Percentiles rank a stretch among this genome's conserved stretches.
phyloP scores from a whole-genome alignment of 2,329 filamentous ascomycete species.

The Rosellinia necatrix region DNA sequence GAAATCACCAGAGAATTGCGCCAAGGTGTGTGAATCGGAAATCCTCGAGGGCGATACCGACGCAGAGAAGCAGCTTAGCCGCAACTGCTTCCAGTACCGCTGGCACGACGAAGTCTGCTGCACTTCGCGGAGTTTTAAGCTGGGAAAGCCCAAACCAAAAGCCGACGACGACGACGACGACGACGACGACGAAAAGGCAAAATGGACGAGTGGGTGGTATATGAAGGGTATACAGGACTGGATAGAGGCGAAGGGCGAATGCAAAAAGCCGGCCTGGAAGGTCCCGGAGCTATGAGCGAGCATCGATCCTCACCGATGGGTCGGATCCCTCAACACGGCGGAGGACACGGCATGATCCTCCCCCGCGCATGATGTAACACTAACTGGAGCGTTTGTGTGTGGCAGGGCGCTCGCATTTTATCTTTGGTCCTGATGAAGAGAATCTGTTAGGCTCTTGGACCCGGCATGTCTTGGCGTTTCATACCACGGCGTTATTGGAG shows the following conservation, averaged over 20 bases:
- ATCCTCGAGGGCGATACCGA: constrained; percentile 40
- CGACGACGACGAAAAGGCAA: constrained; percentile 39
- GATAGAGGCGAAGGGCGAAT: constrained; percentile 52
- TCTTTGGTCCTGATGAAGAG: constrained; percentile 17
- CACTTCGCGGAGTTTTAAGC: constrained; percentile 49
- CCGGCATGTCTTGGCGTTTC: constrained; percentile 19
- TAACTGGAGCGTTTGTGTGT: neutral
- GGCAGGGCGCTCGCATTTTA: neutral
- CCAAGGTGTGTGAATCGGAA: constrained; percentile 52
- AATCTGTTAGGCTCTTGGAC: constrained; percentile 12
- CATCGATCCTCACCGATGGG: constrained; percentile 3
- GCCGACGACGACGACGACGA: constrained; percentile 37
- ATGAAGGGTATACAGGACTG: constrained; percentile 53
- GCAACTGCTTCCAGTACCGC: constrained; percentile 52
- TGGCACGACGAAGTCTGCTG: constrained; percentile 52
- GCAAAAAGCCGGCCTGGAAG: constrained; percentile 47
- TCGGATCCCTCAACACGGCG: neutral
- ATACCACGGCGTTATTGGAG: constrained; percentile 23
- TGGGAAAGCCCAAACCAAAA: constrained; percentile 46
- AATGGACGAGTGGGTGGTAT: constrained; percentile 52
- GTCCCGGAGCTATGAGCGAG: constrained; percentile 38
- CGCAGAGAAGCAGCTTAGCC: constrained; percentile 42
- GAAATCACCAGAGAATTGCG: constrained; percentile 52
- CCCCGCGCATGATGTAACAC: constrained; percentile 9
- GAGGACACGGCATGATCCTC: neutral